Conservation (phyloP, 139 green algal species). For the Gonium pectorale region DNA sequence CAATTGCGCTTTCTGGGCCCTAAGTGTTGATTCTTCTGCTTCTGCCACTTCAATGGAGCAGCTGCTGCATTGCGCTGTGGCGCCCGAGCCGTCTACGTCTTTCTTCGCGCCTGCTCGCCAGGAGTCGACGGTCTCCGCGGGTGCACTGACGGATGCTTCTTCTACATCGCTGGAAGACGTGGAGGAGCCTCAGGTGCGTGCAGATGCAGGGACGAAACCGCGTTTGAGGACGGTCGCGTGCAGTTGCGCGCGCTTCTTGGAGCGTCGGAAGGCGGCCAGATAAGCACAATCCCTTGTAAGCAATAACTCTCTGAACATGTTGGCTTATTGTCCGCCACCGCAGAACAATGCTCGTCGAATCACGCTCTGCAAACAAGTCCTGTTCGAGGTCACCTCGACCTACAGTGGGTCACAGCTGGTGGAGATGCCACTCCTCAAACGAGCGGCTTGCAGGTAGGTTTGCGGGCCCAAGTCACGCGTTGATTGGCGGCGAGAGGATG, state of each 20-base stretch:
- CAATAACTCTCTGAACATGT: not conserved
- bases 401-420: not conserved
- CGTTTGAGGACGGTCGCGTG: no score
- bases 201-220: no score
- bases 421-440: not conserved
- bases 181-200: constrained; percentile 17
- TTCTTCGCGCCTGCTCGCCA: not conserved
- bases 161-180: not conserved
- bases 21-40: no score
- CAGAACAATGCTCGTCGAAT: constrained; percentile 19
- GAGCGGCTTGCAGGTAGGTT: constrained; percentile 16
- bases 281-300: not conserved
- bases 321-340: no score
- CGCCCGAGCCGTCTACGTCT: not conserved
- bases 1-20: no score
- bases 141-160: not conserved
- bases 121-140: constrained; percentile 4
- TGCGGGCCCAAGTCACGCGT: no score
- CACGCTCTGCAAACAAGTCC: constrained; percentile 12
- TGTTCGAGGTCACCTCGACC: not conserved
- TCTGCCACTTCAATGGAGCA: no score
- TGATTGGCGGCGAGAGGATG: not conserved
- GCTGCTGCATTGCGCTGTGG: no score
- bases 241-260: no score
- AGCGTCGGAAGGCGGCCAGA: no score